Evolutionary conservation across 176 grass and related monocot species (phyloP).

Genomic region (Cenchrus purpureus): DNA sequence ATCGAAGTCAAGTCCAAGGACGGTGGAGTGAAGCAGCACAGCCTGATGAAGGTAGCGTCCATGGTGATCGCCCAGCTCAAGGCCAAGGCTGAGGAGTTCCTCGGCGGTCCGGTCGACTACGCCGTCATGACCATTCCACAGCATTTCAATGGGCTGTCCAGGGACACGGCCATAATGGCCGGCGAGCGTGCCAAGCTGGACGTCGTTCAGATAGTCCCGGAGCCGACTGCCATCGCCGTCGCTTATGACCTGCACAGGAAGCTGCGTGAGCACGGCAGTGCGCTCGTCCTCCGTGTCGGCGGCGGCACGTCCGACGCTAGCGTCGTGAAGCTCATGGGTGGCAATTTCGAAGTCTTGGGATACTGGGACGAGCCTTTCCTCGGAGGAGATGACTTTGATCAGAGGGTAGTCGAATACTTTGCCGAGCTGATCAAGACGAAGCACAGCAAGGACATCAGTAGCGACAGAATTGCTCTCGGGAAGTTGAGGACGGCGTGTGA

Average conservation of each 20-base stretch:
- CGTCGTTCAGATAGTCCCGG: not conserved
- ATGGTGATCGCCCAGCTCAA: constrained; percentile 12
- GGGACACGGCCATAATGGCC: not conserved
- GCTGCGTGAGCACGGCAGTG: constrained; percentile 1
- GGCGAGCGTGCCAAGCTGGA: not conserved
- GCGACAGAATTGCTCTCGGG: not conserved
- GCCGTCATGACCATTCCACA: constrained; percentile 19
- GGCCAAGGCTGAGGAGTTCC: not conserved
- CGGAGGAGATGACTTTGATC: constrained; percentile 35
- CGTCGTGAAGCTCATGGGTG: not conserved
- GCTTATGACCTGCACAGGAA: constrained; percentile 1
- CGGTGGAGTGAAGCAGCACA: not conserved
- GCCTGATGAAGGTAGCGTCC: not conserved
- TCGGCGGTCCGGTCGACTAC: not conserved
- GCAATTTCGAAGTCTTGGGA: not conserved
- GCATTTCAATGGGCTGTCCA: not conserved
- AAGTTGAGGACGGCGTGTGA: constrained; percentile 23
- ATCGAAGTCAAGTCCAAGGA: not conserved
- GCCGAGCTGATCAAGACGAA: constrained; percentile 1
- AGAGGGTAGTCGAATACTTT: not conserved
- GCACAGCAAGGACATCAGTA: constrained; percentile 1
- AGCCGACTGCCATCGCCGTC: not conserved
- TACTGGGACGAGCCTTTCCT: not conserved
- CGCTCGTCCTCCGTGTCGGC: constrained; percentile 24
- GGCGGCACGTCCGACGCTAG: not conserved